Evolutionary conservation across 2,329 filamentous ascomycete genomes (phyloP).

Genomic region (Raffaelea albimanens): DNA sequence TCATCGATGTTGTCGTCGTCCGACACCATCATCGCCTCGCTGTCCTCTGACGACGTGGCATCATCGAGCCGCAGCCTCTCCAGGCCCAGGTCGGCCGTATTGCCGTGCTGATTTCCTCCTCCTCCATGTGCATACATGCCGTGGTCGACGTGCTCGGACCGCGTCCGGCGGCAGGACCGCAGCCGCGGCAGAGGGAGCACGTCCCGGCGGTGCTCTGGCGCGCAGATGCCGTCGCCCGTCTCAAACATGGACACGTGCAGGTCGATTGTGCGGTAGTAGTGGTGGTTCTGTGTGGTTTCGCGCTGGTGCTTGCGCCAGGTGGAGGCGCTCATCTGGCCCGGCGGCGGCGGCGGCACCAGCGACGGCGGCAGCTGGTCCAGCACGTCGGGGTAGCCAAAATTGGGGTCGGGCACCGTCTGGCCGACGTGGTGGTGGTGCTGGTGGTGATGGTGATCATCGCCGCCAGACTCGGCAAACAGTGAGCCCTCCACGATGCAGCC

Average conservation of each 20-base stretch:
- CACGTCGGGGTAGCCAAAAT: slow-evolving; percentile 9
- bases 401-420: slow-evolving; percentile 3
- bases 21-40: neutral
- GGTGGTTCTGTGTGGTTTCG: slow-evolving; percentile 2
- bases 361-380: slow-evolving; percentile 3
- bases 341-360: neutral
- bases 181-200: slow-evolving; percentile 13
- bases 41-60: neutral
- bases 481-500: slow-evolving; percentile 35
- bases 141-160: too few relatives aligned
- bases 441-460: neutral
- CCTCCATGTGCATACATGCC: too few relatives aligned
- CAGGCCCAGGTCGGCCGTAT: too few relatives aligned
- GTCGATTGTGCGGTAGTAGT: slow-evolving; percentile 12
- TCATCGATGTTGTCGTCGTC: too few relatives aligned
- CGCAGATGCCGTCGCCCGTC: slow-evolving; percentile 18
- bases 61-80: neutral
- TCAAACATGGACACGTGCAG: slow-evolving; percentile 16
- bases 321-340: neutral
- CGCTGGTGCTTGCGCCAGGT: neutral
- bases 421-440: neutral
- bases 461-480: slow-evolving; percentile 13
- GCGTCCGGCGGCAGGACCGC: too few relatives aligned
- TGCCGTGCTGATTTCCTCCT: neutral
- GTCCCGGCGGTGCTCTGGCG: slow-evolving; percentile 7